Conservation (phyloP, 345 rosid species). For the Acer yangbiense region DNA sequence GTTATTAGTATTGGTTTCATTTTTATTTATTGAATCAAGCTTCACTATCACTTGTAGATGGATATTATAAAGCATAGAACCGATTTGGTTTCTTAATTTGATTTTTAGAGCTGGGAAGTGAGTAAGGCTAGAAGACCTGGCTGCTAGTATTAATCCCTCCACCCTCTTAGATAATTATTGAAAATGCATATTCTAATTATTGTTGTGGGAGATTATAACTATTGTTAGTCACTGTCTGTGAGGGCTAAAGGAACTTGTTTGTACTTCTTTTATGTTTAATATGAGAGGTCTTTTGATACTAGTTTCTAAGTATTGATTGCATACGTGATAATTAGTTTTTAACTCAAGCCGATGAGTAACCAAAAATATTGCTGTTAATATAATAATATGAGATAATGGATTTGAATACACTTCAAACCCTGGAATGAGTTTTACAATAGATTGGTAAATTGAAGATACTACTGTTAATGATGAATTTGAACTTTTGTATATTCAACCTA, state of each 20-base stretch:
- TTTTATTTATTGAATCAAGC: too few relatives aligned
- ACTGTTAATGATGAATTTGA: neutral
- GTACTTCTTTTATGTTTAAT: neutral
- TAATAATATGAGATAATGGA: neutral
- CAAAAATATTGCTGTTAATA: neutral
- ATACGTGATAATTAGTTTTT: neutral
- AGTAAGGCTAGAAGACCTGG: neutral
- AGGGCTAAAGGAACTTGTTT: too few relatives aligned
- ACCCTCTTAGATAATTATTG: neutral
- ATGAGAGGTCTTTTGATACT: neutral
- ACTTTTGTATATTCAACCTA: neutral
- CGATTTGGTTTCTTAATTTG: neutral
- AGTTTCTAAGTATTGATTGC: neutral
- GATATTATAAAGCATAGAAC: neutral
- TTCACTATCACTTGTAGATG: too few relatives aligned
- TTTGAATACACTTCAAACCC: too few relatives aligned
- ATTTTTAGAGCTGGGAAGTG: neutral
- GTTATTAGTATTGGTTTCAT: neutral
- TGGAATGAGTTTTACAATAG: neutral
- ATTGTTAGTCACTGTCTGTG: neutral
- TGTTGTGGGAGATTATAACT: too few relatives aligned
- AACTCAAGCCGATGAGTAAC: neutral
- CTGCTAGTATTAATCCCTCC: neutral
- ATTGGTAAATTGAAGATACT: neutral
- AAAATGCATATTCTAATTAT: too few relatives aligned